Conservation (phyloP, 805 yeast species). For the Candida patagonica region DNA sequence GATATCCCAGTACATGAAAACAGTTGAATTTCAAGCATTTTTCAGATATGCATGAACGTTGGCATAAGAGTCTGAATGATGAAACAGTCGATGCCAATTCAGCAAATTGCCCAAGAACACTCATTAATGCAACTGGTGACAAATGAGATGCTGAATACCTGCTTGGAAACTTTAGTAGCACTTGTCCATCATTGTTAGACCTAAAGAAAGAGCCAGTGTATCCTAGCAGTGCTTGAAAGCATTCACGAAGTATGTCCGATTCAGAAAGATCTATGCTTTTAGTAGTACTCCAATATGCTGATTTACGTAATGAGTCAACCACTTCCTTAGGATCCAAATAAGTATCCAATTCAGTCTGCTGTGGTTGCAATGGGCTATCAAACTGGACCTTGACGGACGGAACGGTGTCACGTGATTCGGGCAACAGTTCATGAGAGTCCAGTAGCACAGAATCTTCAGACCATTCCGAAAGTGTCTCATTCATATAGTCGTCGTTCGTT, state of each 20-base stretch:
- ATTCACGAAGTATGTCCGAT: constrained; percentile 14
- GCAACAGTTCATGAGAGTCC: not conserved
- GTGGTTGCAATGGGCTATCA: not conserved
- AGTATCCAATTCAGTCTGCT: not conserved
- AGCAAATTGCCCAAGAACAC: constrained; percentile 6
- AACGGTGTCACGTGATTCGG: not conserved
- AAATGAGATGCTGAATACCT: constrained; percentile 1
- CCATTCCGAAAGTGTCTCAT: constrained; percentile 7
- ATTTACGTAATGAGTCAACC: not conserved
- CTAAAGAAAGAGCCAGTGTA: constrained; percentile 4
- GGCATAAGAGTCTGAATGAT: constrained; percentile 9
- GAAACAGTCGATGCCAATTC: constrained; percentile 5
- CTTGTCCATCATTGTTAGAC: too few species aligned
- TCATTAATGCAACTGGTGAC: not conserved
- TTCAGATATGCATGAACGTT: constrained; percentile 5
- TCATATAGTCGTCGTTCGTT: too few species aligned
- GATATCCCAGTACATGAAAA: constrained; percentile 7
- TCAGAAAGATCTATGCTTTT: constrained; percentile 4
- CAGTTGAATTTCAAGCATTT: constrained; percentile 9
- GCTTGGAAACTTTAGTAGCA: not conserved
- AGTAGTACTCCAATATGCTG: constrained; percentile 1
- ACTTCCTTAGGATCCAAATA: not conserved
- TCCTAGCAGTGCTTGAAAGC: constrained; percentile 12
- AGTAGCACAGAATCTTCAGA: not conserved
- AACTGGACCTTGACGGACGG: not conserved